Evolutionary conservation across 768 basidiomycete genomes (phyloP).

Genomic region (Russula sp.): DNA sequence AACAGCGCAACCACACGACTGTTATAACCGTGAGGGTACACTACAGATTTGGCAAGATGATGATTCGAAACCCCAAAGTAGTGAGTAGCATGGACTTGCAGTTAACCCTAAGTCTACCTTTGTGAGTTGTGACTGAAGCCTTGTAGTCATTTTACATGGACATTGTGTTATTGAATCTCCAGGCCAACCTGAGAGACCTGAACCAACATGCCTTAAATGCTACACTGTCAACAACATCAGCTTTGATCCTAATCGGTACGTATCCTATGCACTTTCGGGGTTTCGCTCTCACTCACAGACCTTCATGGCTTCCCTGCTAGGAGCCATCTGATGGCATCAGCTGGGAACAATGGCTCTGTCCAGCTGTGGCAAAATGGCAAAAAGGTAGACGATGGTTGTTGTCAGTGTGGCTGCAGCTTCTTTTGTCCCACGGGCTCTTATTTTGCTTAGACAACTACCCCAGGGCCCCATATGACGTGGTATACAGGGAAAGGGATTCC

Average conservation of each 20-base stretch:
- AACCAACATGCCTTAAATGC: constrained; percentile 6
- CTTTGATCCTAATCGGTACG: constrained; percentile 21
- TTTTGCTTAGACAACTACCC: constrained; percentile 11
- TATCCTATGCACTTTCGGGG: background rate
- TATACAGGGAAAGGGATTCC: constrained; percentile 12
- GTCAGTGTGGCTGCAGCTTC: background rate
- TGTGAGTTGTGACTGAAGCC: background rate
- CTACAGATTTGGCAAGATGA: constrained; percentile 15
- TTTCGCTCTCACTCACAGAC: background rate
- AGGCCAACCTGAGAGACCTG: background rate
- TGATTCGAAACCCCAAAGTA: background rate
- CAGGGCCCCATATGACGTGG: constrained; percentile 9
- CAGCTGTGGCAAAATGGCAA: constrained; percentile 14
- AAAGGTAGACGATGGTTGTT: constrained; percentile 1
- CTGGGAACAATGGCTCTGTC: constrained; percentile 15
- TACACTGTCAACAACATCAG: constrained; percentile 18
- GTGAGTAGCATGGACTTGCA: background rate
- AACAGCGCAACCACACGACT: constrained; percentile 1
- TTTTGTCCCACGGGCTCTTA: background rate
- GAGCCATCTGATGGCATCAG: constrained; percentile 9
- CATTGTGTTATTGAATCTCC: constrained; percentile 7
- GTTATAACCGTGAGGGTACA: constrained; percentile 15
- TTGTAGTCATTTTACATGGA: constrained; percentile 16
- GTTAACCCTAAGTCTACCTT: background rate
- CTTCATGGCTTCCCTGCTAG: background rate